A percentile compares a stretch with the other conserved stretches of the same genome.
Evolutionary conservation across 495 filamentous ascomycete species (phyloP).

Genomic region (Staphylotrichum longicolle): DNA sequence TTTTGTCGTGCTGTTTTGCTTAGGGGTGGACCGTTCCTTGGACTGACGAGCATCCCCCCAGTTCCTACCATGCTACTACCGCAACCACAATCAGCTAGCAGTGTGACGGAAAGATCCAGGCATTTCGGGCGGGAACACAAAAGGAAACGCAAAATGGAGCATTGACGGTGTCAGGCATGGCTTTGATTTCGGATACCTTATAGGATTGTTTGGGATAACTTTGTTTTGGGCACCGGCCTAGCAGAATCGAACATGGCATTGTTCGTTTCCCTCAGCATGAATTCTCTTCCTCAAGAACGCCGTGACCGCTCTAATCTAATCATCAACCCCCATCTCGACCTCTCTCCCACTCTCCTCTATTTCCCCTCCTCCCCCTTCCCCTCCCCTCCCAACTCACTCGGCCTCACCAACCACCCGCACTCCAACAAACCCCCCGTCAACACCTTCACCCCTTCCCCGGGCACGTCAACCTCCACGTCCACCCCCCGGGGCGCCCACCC

Average conservation of each 20-base stretch:
- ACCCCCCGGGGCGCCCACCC: conserved; percentile 53
- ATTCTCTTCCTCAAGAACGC: not conserved
- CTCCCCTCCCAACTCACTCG: conserved; percentile 4
- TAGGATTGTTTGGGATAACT: not conserved
- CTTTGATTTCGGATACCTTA: conserved; percentile 11
- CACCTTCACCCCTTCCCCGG: conserved; percentile 35
- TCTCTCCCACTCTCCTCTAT: not conserved
- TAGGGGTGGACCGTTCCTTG: not conserved
- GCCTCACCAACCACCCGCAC: conserved; percentile 41
- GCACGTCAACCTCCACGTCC: conserved; percentile 10
- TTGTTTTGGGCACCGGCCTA: not conserved
- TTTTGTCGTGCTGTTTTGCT: not conserved
- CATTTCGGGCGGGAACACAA: conserved; percentile 15
- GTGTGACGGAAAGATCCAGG: conserved; percentile 30
- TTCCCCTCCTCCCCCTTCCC: not conserved
- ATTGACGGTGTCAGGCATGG: conserved; percentile 10
- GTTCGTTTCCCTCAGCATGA: not conserved
- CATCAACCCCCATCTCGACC: not conserved
- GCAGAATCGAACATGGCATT: not conserved
- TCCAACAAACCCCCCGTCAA: conserved; percentile 36
- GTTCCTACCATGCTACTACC: conserved; percentile 54
- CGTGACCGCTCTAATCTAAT: not conserved
- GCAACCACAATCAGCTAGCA: conserved; percentile 48
- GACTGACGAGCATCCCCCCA: conserved; percentile 25
- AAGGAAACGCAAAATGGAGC: conserved; percentile 16